Evolutionary conservation across 2,329 filamentous ascomycete species (phyloP).

Genomic region (Epichloe amarillans): DNA sequence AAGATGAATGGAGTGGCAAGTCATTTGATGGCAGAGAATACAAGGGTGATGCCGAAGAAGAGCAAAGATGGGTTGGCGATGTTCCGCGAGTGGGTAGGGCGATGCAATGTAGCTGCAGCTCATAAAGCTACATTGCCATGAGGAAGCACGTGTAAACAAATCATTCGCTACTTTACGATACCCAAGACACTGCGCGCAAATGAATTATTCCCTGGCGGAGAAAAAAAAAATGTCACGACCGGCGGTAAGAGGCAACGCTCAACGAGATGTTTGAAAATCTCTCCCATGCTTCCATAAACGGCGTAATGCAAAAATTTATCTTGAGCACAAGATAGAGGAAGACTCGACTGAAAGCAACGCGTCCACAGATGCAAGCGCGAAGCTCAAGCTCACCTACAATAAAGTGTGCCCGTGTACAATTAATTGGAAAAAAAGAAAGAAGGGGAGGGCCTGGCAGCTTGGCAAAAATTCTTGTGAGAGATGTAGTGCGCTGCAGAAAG

Average conservation of each 20-base stretch:
- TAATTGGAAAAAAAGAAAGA: slow-evolving; percentile 30
- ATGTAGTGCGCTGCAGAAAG: slow-evolving; percentile 4
- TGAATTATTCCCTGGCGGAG: no score
- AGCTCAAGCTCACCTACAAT: slow-evolving; percentile 57
- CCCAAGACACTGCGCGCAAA: no score
- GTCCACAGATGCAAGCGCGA: slow-evolving; percentile 21
- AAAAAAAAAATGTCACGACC: slow-evolving; percentile 44
- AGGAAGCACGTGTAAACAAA: neutral
- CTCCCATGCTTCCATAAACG: slow-evolving; percentile 62
- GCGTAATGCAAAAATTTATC: slow-evolving; percentile 39
- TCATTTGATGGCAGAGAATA: slow-evolving; percentile 34
- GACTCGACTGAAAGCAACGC: slow-evolving; percentile 42
- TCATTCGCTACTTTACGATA: neutral
- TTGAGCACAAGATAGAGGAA: slow-evolving; percentile 63
- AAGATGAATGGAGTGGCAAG: slow-evolving; percentile 56
- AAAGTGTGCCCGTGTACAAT: slow-evolving; percentile 58
- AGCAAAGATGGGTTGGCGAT: slow-evolving; percentile 72
- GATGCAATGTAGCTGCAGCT: slow-evolving; percentile 93
- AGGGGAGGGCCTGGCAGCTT: slow-evolving; percentile 6
- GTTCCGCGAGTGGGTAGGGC: slow-evolving; percentile 65
- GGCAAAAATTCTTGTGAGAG: slow-evolving; percentile 11
- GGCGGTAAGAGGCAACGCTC: slow-evolving; percentile 60
- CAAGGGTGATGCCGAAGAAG: slow-evolving; percentile 54
- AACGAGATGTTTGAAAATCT: slow-evolving; percentile 36
- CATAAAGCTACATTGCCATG: slow-evolving; percentile 29